Percentiles rank a stretch among this genome's conserved stretches.
phyloP scores from a whole-genome alignment of 345 rosid species.

The Eucalyptus tenuipes region DNA sequence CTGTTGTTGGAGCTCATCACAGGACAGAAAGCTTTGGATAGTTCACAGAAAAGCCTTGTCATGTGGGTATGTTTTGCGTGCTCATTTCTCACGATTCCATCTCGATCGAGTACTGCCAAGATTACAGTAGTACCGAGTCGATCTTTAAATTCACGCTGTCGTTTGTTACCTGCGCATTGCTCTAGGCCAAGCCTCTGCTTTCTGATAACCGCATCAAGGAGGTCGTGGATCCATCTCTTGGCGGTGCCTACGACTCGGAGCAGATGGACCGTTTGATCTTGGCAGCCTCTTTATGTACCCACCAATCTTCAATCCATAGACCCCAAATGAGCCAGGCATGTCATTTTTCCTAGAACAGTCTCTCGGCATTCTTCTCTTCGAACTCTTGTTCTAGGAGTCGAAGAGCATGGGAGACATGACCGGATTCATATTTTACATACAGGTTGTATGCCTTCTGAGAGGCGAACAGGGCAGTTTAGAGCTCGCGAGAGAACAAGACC shows the following conservation, averaged over 20 bases:
- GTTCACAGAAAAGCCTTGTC: conserved; percentile 73
- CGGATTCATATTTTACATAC: background rate
- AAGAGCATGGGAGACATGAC: background rate
- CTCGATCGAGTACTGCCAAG: background rate
- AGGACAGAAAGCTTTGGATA: conserved; percentile 70
- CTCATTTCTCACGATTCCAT: background rate
- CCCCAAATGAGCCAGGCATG: conserved; percentile 85
- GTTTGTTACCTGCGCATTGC: background rate
- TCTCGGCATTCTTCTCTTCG: background rate
- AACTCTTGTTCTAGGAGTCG: background rate
- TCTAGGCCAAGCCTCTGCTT: conserved; percentile 71
- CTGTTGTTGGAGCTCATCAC: conserved; percentile 73
- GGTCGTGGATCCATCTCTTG: conserved; percentile 56
- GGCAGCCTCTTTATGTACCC: conserved; percentile 49
- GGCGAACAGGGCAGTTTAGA: conserved; percentile 35
- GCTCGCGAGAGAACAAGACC: conserved; percentile 11
- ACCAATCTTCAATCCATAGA: conserved; percentile 41
- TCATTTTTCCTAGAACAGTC: background rate
- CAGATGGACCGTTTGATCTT: conserved; percentile 34
- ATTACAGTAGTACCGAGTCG: background rate
- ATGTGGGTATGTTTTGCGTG: conserved; percentile 41
- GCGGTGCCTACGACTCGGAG: conserved; percentile 28
- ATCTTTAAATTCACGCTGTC: background rate
- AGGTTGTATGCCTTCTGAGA: conserved; percentile 51
- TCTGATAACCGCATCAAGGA: conserved; percentile 26